Conservation (phyloP, 192 early-diverging fungal genomes). For the Coemansia sp. region DNA sequence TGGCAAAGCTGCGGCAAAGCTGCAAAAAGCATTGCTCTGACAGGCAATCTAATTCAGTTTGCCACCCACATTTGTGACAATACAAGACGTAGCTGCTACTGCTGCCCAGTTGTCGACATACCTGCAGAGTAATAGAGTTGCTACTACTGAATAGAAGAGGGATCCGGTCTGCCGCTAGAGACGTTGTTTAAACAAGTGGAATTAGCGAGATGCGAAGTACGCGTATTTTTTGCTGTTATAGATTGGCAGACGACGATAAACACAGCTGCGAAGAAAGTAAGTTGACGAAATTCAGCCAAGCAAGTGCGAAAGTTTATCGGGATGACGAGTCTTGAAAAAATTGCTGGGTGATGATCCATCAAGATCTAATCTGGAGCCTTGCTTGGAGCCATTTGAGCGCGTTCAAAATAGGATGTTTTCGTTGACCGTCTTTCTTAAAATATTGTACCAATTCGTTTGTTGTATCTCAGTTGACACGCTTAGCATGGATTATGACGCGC, state of each 20-base stretch:
- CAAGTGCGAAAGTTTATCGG: background rate
- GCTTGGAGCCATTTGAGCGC: too few relatives aligned
- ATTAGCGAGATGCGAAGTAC: slow-evolving; percentile 3
- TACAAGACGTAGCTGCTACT: background rate
- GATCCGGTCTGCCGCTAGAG: background rate
- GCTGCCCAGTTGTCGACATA: background rate
- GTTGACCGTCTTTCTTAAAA: too few relatives aligned
- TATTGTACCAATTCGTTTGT: too few relatives aligned
- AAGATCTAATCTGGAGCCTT: background rate
- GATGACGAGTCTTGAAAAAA: background rate
- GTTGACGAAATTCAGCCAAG: slow-evolving; percentile 1
- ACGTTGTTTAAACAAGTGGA: background rate
- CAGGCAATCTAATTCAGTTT: too few relatives aligned
- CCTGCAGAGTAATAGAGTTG: slow-evolving; percentile 9
- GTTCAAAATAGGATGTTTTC: too few relatives aligned
- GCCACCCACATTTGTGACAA: too few relatives aligned
- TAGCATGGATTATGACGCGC: slow-evolving; percentile 27
- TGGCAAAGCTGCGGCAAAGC: background rate
- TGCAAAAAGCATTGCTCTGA: too few relatives aligned
- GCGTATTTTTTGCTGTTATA: slow-evolving; percentile 2
- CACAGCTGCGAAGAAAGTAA: slow-evolving; percentile 1
- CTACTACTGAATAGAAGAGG: slow-evolving; percentile 6
- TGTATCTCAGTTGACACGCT: too few relatives aligned
- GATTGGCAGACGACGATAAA: slow-evolving; percentile 5
- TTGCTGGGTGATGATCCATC: background rate